Evolutionary conservation across 2,329 filamentous ascomycete species (phyloP), one percentile per base, ranked within the genome.

Genomic region (Apiospora hydei): DNA sequence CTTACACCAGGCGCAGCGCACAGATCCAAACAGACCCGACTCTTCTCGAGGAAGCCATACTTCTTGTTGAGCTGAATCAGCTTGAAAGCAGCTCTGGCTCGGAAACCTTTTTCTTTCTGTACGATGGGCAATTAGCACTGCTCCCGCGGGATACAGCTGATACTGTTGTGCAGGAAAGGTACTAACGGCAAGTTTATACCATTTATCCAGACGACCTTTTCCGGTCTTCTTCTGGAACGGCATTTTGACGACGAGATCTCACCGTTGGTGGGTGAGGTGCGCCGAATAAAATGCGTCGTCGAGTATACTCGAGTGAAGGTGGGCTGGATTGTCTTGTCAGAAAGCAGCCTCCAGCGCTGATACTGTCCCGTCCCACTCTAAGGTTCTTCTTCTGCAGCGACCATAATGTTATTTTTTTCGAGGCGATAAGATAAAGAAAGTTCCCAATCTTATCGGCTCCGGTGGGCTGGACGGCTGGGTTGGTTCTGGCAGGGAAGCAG

Each of bases 191-290:
- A 98, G 91, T 82, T 95, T 96, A 85, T 98, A 99, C 94, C 95
- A 98, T 85, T 98, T 98, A 85, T 99, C 96, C 80, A 98, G 88
- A 90, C 96, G 95, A 84, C 96, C 96, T 87, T 98, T 98, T 85
- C 95, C 96, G 86, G 98, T 93, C 89, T 98, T 98, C 89, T 98
- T 98, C 81, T 98, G 94, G 80, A 98, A 96, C 80, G 94, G 95
- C 96, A 98, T 98, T 72, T 76, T 41, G 57, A 66, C 67, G 61
- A 67, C 61, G 16, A 49, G 26, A 8, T 38, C 10, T 41, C 57
- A 64, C 57, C 57, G 57, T 21, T 30, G 13, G n/a, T 13, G n/a
- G 44, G 66, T 26, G 66, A 68, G 6, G 41, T 11, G 21, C n/a
- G 66, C 43, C 66, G 66, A 30, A 68, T 18, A 11, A 13, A 68